phyloP scores from a whole-genome alignment of 2,329 filamentous ascomycete genomes.

The Drechslerella coelobrocha region DNA sequence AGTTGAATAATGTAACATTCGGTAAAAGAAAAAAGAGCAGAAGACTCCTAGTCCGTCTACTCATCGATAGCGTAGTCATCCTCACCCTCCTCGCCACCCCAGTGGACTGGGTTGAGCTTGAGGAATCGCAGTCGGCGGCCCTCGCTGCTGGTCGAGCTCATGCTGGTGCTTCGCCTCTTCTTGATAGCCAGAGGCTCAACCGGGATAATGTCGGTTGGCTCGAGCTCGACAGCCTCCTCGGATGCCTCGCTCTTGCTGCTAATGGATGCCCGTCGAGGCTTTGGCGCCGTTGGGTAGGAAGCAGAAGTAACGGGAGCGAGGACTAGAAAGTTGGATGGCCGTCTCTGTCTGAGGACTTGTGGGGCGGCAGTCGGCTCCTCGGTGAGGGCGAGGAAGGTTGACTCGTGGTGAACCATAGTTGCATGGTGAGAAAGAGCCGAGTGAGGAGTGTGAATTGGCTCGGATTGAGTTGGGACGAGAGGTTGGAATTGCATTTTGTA shows the following conservation, averaged over 20 bases:
- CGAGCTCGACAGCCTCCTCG: constrained; percentile 38
- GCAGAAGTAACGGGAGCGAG: constrained; percentile 67
- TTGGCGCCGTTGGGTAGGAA: constrained; percentile 63
- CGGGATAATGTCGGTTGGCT: constrained; percentile 56
- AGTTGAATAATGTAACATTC: constrained; percentile 24
- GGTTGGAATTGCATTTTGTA: constrained; percentile 49
- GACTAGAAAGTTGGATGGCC: constrained; percentile 63
- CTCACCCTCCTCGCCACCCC: constrained; percentile 67
- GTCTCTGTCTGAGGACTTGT: constrained; percentile 51
- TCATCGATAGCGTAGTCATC: constrained; percentile 62
- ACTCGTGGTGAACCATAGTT: constrained; percentile 41
- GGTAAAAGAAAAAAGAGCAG: constrained; percentile 9
- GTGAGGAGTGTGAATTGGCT: constrained; percentile 50
- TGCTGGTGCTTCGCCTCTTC: constrained; percentile 65
- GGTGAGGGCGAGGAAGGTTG: constrained; percentile 49
- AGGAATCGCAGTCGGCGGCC: constrained; percentile 63
- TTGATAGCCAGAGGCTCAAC: constrained; percentile 53
- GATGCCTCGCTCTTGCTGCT: constrained; percentile 34
- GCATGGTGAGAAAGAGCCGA: constrained; percentile 46
- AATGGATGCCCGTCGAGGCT: constrained; percentile 27
- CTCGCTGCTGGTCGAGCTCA: constrained; percentile 62
- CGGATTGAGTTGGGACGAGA: constrained; percentile 47
- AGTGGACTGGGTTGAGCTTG: constrained; percentile 71
- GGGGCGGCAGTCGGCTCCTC: constrained; percentile 45
- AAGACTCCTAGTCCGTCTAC: constrained; percentile 43